phyloP scores from a whole-genome alignment of 306 rosid species.

The Acacia crassicarpa region DNA sequence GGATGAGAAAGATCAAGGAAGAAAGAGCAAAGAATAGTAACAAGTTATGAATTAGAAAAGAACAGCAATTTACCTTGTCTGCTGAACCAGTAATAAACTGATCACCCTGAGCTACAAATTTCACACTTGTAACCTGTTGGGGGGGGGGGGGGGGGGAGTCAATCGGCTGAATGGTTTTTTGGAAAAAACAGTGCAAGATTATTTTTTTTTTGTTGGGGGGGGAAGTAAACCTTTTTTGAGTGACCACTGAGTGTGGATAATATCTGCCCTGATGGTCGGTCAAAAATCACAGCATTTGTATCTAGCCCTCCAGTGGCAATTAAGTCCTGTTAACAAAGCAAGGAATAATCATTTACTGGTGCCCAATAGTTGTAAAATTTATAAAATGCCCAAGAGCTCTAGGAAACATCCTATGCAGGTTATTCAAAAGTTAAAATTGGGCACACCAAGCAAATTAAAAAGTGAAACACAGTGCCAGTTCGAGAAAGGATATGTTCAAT shows the following conservation, averaged over 20 bases:
- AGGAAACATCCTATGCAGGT: not conserved
- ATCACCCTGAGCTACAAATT: constrained; percentile 79
- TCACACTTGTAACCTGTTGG: constrained; percentile 90
- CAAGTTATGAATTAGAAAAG: not conserved
- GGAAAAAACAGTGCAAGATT: not conserved
- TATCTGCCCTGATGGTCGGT: constrained; percentile 89
- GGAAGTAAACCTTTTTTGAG: constrained; percentile 76
- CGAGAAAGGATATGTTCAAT: not conserved
- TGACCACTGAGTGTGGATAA: constrained; percentile 91
- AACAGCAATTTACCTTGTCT: constrained; percentile 66
- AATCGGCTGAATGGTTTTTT: constrained; percentile 29
- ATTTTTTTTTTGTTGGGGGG: not conserved
- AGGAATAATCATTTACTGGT: constrained; percentile 2
- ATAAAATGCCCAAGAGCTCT: not conserved
- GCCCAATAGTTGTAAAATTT: not conserved
- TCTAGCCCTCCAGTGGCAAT: constrained; percentile 95
- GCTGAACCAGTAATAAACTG: constrained; percentile 78
- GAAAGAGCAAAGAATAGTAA: not conserved
- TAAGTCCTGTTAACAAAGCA: constrained; percentile 60
- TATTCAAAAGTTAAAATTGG: not conserved
- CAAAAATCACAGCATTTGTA: constrained; percentile 90
- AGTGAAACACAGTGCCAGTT: not conserved
- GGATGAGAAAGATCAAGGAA: not conserved
- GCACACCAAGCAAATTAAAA: not conserved
- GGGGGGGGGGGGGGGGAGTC: no score